These are phyloP conservation scores for Claviceps sp. DNA, from an alignment of 2,329 filamentous ascomycete genomes.

Conservation along the genomic window DNA sequence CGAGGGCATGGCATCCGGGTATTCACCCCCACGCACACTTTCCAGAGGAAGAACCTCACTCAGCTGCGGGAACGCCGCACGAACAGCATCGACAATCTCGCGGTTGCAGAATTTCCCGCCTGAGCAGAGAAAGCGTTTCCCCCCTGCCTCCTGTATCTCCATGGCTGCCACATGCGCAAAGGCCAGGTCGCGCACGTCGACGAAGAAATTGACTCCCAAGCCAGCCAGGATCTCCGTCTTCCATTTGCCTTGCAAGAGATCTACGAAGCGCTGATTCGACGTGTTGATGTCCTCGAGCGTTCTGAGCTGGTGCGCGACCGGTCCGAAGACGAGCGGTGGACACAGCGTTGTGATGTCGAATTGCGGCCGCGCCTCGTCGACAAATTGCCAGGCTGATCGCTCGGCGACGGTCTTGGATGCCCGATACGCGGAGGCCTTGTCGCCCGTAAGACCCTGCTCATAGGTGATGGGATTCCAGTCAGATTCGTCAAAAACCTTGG, in stretches of 20 bases:
- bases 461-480: constrained; percentile 41
- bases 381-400: constrained; percentile 39
- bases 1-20: background rate
- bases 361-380: constrained; percentile 25
- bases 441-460: constrained; percentile 24
- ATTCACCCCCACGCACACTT: background rate
- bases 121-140: constrained; percentile 37
- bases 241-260: constrained; percentile 7
- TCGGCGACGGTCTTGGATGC: constrained; percentile 43
- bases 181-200: constrained; percentile 44
- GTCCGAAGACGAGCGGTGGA: constrained; percentile 42
- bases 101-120: constrained; percentile 33
- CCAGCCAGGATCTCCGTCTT: constrained; percentile 20
- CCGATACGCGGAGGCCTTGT: constrained; percentile 33
- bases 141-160: constrained; percentile 32
- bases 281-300: constrained; percentile 36
- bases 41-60: constrained; percentile 29
- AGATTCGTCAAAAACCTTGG: constrained; percentile 29
- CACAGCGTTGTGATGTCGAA: constrained; percentile 41
- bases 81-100: constrained; percentile 28
- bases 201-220: constrained; percentile 31
- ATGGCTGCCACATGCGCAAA: constrained; percentile 38
- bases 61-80: constrained; percentile 36
- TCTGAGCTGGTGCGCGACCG: constrained; percentile 33
- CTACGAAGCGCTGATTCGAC: constrained; percentile 37